Evolutionary conservation across 306 rosid genomes (phyloP), one percentile per base, ranked within the genome.

Genomic region (Pyrus betulifolia): DNA sequence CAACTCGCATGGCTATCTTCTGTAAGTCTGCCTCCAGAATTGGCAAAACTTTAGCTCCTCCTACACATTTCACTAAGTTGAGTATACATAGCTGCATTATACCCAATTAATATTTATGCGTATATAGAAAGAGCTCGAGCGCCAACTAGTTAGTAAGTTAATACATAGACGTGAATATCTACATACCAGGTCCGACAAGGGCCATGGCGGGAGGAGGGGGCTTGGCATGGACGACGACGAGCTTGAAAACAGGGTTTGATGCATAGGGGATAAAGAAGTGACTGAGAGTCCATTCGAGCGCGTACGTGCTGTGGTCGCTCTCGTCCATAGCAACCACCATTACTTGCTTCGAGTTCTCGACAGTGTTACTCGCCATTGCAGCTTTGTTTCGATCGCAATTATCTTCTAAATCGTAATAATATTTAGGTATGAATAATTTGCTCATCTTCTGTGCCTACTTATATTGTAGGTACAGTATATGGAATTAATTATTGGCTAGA

Each of bases 201-300:
- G 55, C 74, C 30, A 87, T 31, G 11, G 83, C 87, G 9, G 81
- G n/a, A 3, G 82, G 10, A 57, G 86, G 67, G 30, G 89, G 81
- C 64, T 77, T 82, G 40, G 89, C 89, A 28, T 83, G 80, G 70
- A 88, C 74, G 22, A 88, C 23, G 59, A 85, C 64, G 69, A 85
- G 91, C 76, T 72, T 82, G 80, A 81, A 85, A 60, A 83, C 82
- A 45, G 85, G 72, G 57, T 71, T 46, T 21, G 82, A 64, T 15
- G 74, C 60, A 42, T 65, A 61, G 23, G 83, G 86, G 27, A 33
- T 55, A 83, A 88, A 83, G 81, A 85, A 84, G 64, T 70, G 86
- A 11, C 79, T 81, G 9, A 88, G 76, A 42, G 84, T 79, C 91
- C 91, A 88, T 33, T 83, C 83, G 42, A 88, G 71, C 11, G 89